These are phyloP conservation scores for Leishmania amazonensis DNA, from an alignment of 208 protist species.

Conservation along the genomic window DNA sequence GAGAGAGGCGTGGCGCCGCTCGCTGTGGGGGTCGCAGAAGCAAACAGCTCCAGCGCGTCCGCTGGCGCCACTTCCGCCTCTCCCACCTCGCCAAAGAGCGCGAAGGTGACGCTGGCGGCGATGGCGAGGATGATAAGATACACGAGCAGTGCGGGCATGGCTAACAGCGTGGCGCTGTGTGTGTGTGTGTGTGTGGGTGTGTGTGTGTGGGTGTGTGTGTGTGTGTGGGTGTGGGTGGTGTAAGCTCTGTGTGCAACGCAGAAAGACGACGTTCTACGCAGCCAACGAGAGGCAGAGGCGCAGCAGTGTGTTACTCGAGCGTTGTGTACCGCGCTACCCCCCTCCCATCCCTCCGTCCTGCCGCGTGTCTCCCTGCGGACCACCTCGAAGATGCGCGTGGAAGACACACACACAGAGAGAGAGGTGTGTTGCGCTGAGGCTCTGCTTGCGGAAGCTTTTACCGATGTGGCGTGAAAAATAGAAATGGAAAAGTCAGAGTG, in stretches of 20 bases:
- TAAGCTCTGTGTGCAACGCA: neutral
- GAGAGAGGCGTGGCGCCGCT: neutral
- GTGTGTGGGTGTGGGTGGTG: too few species aligned
- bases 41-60: constrained; percentile 38
- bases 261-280: neutral
- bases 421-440: neutral
- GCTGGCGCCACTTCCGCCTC: constrained; percentile 11
- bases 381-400: neutral
- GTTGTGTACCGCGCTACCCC: neutral
- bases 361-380: neutral
- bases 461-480: neutral
- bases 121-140: constrained; percentile 47
- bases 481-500: neutral
- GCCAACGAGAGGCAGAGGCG: neutral
- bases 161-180: neutral
- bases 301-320: neutral
- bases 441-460: neutral
- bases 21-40: neutral
- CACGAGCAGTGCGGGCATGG: constrained; percentile 34
- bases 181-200: neutral
- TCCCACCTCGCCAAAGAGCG: constrained; percentile 37
- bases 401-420: neutral
- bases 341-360: neutral
- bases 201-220: neutral
- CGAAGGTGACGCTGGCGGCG: constrained; percentile 35